These are phyloP conservation scores for Meyerozyma sp. DNA, from an alignment of 1,139 yeast species.

Conservation along the genomic window DNA sequence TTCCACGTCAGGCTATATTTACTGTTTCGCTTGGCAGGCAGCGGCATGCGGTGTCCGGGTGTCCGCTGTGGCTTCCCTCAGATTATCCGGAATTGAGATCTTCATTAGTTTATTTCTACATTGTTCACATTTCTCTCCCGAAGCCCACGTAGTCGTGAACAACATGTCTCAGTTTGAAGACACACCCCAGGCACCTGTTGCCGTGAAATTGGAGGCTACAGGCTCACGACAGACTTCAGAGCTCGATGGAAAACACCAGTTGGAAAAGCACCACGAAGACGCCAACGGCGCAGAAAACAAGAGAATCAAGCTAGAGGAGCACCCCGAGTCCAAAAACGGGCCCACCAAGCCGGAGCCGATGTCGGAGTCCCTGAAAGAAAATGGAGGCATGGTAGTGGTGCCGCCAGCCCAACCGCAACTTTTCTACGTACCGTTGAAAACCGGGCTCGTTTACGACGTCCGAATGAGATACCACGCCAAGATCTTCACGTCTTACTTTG, in stretches of 20 bases:
- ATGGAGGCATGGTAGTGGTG: slow-evolving; percentile 37
- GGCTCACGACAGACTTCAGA: not conserved
- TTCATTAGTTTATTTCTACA: not conserved
- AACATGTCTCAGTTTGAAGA: not conserved
- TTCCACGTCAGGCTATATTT: not conserved
- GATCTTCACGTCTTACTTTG: slow-evolving; percentile 85
- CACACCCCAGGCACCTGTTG: not conserved
- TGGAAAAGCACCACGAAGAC: not conserved
- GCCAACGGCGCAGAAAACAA: not conserved
- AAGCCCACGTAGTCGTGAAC: not conserved
- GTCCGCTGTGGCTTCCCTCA: not conserved
- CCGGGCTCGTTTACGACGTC: slow-evolving; percentile 94
- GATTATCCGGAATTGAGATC: not conserved
- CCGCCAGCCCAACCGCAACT: slow-evolving; percentile 53
- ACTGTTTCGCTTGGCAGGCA: not conserved
- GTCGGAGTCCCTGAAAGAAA: not conserved
- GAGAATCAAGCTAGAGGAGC: not conserved
- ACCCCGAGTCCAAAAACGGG: not conserved
- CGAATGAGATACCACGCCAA: slow-evolving; percentile 97
- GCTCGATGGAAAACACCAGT: not conserved
- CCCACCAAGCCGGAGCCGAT: not conserved
- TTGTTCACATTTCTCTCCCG: not conserved
- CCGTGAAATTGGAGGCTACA: not conserved
- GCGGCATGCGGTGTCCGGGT: not conserved
- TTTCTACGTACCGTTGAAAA: slow-evolving; percentile 68